A percentile compares a stretch with the other conserved stretches of the same genome.
Conservation (phyloP, 495 filamentous ascomycete genomes). For the Hypoxylon perforatum region DNA sequence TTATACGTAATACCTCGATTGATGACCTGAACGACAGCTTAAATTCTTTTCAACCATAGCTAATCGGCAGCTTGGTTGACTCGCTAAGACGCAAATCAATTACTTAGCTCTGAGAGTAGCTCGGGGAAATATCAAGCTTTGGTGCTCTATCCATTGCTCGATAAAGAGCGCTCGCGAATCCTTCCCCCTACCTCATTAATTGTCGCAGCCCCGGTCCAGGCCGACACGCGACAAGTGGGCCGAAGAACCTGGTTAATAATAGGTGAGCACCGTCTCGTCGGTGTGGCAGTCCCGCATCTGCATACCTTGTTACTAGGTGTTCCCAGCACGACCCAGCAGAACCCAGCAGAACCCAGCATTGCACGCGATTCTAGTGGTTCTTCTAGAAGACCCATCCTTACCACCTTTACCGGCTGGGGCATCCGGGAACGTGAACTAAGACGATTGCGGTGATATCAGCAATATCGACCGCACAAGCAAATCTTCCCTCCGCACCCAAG, state of each 20-base stretch:
- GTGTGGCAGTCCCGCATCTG: conserved; percentile 43
- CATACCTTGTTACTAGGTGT: conserved; percentile 28
- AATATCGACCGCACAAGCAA: conserved; percentile 15
- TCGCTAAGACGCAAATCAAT: conserved; percentile 5
- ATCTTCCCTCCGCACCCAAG: conserved; percentile 39
- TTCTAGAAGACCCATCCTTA: conserved; percentile 34
- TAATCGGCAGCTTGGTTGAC: conserved; percentile 2
- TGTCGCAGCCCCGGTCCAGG: conserved; percentile 37
- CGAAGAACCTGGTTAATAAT: conserved; percentile 43
- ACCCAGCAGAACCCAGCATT: conserved; percentile 20
- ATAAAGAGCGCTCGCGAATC: conserved; percentile 20
- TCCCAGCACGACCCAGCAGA: no score
- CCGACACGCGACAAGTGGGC: conserved; percentile 45
- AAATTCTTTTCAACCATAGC: not conserved
- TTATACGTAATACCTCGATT: conserved; percentile 26
- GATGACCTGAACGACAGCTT: conserved; percentile 6
- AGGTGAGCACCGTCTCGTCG: conserved; percentile 41
- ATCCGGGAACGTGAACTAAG: conserved; percentile 38
- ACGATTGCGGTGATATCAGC: conserved; percentile 32
- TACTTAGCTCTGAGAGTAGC: not conserved
- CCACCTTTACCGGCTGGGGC: conserved; percentile 36
- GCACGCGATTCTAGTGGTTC: conserved; percentile 43
- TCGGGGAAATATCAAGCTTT: not conserved
- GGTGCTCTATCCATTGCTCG: conserved; percentile 12
- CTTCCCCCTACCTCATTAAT: conserved; percentile 18